These are phyloP conservation scores for Botryotinia calthae DNA, from an alignment of 2,329 filamentous ascomycete genomes.

Conservation along the genomic window DNA sequence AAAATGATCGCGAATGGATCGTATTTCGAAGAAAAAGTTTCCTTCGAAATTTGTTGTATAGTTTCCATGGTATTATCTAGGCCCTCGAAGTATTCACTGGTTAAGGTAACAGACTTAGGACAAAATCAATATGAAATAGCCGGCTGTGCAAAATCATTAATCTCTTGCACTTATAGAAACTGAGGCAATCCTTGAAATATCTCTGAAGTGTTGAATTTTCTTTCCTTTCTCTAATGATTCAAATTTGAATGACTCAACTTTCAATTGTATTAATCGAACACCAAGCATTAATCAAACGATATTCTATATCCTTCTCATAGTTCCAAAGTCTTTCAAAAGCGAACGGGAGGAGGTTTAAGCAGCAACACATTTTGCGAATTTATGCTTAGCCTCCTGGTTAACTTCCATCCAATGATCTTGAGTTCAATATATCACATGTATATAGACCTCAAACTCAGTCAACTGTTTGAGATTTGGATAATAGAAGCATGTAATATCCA, in stretches of 20 bases:
- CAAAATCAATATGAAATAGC: neutral
- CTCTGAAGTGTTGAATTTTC: neutral
- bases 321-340: fast-evolving
- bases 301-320: fast-evolving
- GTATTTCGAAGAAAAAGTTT: too few species aligned
- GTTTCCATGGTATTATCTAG: too few species aligned
- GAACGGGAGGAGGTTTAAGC: neutral
- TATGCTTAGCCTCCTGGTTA: neutral
- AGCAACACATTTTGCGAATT: neutral
- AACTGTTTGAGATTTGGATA: fast-evolving
- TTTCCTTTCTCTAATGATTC: neutral
- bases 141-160: neutral
- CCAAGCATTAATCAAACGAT: fast-evolving
- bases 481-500: too few species aligned
- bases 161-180: neutral
- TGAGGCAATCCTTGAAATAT: neutral
- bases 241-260: neutral
- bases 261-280: neutral
- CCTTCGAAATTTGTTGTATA: too few species aligned
- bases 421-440: neutral
- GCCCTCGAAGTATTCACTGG: neutral
- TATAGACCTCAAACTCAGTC: neutral
- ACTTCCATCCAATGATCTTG: neutral
- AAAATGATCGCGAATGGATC: too few species aligned
- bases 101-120: fast-evolving